Conservation (phyloP, 345 rosid species). For the Mallotus nudiflorus region DNA sequence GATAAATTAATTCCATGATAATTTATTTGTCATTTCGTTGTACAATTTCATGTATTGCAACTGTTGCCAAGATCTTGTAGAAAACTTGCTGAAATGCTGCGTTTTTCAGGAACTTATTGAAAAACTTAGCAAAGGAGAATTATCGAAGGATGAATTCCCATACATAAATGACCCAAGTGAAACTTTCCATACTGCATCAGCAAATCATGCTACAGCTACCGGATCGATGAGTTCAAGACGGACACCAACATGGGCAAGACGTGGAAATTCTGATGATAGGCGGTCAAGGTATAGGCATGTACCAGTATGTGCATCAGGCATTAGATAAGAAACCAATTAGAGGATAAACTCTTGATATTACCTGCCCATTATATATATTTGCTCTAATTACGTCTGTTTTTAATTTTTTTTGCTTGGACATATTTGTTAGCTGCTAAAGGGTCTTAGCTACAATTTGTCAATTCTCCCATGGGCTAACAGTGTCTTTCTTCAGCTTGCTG, state of each 20-base stretch:
- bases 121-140: conserved; percentile 79
- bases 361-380: too few relatives aligned
- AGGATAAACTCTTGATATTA: too few relatives aligned
- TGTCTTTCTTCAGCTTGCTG: neutral
- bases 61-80: too few relatives aligned
- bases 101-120: conserved; percentile 75
- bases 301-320: too few relatives aligned
- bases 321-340: too few relatives aligned
- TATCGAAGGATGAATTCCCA: conserved; percentile 85
- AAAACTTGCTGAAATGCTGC: neutral
- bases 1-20: too few relatives aligned
- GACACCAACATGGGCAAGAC: conserved; percentile 66
- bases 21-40: neutral
- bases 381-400: too few relatives aligned
- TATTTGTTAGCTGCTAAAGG: too few relatives aligned
- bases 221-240: conserved; percentile 94
- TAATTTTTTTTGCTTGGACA: too few relatives aligned
- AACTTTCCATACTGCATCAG: conserved; percentile 56
- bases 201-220: too few relatives aligned
- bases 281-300: conserved; percentile 51
- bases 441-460: too few relatives aligned
- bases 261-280: conserved; percentile 66
- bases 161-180: conserved; percentile 90
- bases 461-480: neutral
- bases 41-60: neutral